Evolutionary conservation across 345 rosid species (phyloP), one percentile per base, ranked within the genome.

Genomic region (Hibiscus mutabilis): DNA sequence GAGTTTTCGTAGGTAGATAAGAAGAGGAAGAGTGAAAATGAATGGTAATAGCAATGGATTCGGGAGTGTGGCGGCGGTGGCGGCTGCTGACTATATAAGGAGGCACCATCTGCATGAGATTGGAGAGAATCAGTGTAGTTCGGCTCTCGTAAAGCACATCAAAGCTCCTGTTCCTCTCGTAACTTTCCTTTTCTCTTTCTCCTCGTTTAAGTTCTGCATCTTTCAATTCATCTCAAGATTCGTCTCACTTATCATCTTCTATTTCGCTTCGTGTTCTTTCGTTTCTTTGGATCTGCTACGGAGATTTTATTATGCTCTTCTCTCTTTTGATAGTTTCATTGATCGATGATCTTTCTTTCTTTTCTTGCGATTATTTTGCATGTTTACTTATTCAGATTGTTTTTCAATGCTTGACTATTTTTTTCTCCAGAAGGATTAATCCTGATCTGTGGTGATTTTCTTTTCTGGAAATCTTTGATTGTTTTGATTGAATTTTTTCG

Each of bases 101-200:
- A 91, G 84, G 49, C 88, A 85, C 44, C 97, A 93, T 74, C 80
- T 64, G 47, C 96, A 84, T 52, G 83, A 88, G 82, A 83, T 82
- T 16, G 58, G 74, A n/a, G 86, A 82, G 57, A 81, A 89, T 77
- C 98, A 94, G 97, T 88, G 95, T 75, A 82, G 82, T 75, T 90
- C 97, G 60, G 83, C 87, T 35, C 91, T 94, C 72, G 81, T 84
- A 47, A 91, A 90, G 79, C 95, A 86, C 77, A 84, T 91, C 96
- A 90, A 84, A 79, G 96, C 96, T 76, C 96, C 98, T 65, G 85
- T 94, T 82, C 96, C 84, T 73, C 96, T 88, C 22, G 96, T 94
- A 88, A 80, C 74, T 75, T 76, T 66, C 61, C 77, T 16, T 73
- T 33, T 27, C 63, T 21, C 62, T 29, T 44, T 57, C 5, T 64